Evolutionary conservation across 2,329 filamentous ascomycete genomes (phyloP).

Genomic region (Escovopsis sp.): DNA sequence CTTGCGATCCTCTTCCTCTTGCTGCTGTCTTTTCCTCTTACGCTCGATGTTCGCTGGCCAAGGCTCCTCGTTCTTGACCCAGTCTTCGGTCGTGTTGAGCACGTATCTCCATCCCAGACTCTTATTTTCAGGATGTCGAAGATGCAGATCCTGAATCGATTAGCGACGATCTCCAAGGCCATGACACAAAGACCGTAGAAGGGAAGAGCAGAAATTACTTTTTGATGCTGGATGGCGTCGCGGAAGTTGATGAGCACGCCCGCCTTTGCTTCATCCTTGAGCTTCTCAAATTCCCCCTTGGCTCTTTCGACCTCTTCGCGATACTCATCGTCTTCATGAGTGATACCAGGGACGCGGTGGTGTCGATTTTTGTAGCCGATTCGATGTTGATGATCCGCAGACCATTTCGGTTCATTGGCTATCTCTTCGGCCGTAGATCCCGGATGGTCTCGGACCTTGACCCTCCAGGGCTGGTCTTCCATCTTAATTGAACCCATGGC

Average conservation of each 20-base stretch:
- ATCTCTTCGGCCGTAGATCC: conserved; percentile 17
- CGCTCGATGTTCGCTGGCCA: conserved; percentile 32
- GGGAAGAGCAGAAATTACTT: conserved; percentile 5
- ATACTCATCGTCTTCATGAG: conserved; percentile 1
- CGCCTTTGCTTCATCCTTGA: conserved; percentile 2
- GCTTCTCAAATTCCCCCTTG: not conserved
- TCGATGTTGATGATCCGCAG: conserved; percentile 20
- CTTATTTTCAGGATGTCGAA: conserved; percentile 27
- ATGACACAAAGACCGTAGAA: too few species aligned
- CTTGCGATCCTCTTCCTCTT: conserved; percentile 6
- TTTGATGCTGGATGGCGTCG: conserved; percentile 15
- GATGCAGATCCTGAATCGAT: conserved; percentile 24
- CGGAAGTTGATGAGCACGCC: conserved; percentile 24
- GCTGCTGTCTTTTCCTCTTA: conserved; percentile 11
- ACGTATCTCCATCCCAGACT: conserved; percentile 25
- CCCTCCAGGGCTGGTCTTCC: not conserved
- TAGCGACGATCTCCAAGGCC: too few species aligned
- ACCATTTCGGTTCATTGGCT: conserved; percentile 24
- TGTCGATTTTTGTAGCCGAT: conserved; percentile 24
- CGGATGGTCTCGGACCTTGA: conserved; percentile 13
- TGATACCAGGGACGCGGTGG: conserved; percentile 20
- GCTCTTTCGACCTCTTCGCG: conserved; percentile 5
- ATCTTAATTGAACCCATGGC: not conserved
- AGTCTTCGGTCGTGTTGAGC: conserved; percentile 31
- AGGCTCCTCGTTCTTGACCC: conserved; percentile 30